phyloP scores from a whole-genome alignment of 176 grass and related monocot genomes.

The Triticum aestivum region DNA sequence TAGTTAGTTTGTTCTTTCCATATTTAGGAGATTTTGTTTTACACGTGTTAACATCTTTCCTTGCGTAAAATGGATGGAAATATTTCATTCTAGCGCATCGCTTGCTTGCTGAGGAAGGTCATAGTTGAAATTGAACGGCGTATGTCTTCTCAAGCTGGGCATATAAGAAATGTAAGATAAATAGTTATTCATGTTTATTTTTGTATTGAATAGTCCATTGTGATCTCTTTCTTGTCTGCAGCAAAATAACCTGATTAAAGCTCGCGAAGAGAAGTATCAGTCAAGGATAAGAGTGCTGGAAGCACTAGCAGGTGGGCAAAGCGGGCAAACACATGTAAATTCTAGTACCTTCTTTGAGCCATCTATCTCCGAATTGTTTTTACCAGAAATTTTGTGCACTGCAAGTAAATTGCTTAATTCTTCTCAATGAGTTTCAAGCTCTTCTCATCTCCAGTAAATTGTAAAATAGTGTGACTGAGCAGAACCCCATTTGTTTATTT shows the following conservation, averaged over 20 bases:
- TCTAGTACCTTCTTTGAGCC: conserved; percentile 26
- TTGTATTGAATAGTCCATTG: conserved; percentile 10
- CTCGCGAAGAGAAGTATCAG: conserved; percentile 73
- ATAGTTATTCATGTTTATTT: neutral
- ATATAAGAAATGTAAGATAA: conserved; percentile 69
- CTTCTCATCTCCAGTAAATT: neutral
- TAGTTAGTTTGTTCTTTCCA: conserved; percentile 52
- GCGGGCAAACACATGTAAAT: conserved; percentile 46
- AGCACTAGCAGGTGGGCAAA: conserved; percentile 43
- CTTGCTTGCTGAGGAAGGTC: conserved; percentile 67
- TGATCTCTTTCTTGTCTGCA: conserved; percentile 49
- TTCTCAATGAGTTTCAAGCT: neutral
- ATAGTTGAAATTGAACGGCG: conserved; percentile 69
- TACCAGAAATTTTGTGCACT: conserved; percentile 5
- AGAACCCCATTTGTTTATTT: neutral
- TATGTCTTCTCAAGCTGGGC: conserved; percentile 62
- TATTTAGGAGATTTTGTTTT: conserved; percentile 15
- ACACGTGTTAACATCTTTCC: conserved; percentile 23
- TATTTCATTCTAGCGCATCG: conserved; percentile 57
- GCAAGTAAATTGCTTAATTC: neutral
- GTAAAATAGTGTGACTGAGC: neutral
- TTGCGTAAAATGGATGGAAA: conserved; percentile 37
- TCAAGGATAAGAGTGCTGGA: conserved; percentile 74
- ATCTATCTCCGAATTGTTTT: neutral
- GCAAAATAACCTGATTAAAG: conserved; percentile 77